Evolutionary conservation across 1,284 basidiomycete genomes (phyloP).

Genomic region (Porogramme epimiltina): DNA sequence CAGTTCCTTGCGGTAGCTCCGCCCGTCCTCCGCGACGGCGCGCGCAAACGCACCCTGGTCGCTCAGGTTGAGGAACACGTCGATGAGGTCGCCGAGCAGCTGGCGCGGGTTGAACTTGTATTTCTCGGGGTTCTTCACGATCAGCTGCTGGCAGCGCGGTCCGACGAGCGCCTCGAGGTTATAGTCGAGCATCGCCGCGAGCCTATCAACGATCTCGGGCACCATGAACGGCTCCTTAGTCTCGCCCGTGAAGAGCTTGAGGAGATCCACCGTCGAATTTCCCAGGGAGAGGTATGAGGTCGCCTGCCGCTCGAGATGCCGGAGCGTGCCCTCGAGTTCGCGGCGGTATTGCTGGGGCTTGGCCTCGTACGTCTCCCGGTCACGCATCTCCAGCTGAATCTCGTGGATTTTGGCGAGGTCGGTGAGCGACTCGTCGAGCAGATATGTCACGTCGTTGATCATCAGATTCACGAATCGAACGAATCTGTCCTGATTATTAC

Average conservation of each 20-base stretch:
- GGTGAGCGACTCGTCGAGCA: conserved; percentile 94
- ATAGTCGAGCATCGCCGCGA: conserved; percentile 97
- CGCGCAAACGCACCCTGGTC: conserved; percentile 81
- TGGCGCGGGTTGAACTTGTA: conserved; percentile 88
- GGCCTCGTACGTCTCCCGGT: conserved; percentile 68
- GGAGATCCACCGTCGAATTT: conserved; percentile 84
- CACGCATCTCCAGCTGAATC: conserved; percentile 85
- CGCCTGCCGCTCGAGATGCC: conserved; percentile 80
- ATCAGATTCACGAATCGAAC: conserved; percentile 96
- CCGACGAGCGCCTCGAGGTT: conserved; percentile 92
- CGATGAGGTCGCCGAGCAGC: conserved; percentile 86
- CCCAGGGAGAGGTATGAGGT: conserved; percentile 88
- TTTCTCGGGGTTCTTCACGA: conserved; percentile 86
- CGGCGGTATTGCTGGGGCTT: conserved; percentile 74
- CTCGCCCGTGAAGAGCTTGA: conserved; percentile 92
- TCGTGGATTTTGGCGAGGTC: conserved; percentile 88
- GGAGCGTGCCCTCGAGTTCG: conserved; percentile 82
- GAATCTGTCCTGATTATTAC: conserved; percentile 83
- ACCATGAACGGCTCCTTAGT: conserved; percentile 94
- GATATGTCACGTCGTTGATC: conserved; percentile 99
- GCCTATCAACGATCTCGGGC: conserved; percentile 92
- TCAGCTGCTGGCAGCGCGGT: conserved; percentile 81
- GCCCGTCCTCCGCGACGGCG: conserved; percentile 90
- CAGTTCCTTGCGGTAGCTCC: conserved; percentile 86
- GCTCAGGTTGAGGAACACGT: conserved; percentile 91